Conservation (phyloP, 192 early-diverging fungal species). For the Backusella circina region DNA sequence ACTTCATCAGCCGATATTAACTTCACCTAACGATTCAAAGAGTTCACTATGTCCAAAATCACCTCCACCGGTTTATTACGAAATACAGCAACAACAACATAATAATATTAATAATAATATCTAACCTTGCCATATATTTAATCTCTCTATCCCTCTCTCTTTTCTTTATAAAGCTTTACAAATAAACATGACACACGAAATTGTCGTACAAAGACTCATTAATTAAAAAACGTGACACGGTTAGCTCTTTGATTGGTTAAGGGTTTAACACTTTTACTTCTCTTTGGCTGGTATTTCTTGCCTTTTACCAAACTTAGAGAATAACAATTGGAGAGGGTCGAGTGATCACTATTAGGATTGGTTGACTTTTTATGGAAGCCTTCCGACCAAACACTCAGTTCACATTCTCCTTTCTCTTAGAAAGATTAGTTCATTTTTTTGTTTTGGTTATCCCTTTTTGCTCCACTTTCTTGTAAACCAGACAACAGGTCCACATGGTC, state of each 20-base stretch:
- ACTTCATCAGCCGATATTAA: background rate
- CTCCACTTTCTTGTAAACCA: background rate
- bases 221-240: conserved; percentile 4
- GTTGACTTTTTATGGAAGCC: background rate
- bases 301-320: background rate
- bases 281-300: background rate
- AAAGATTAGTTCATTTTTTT: background rate
- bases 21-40: background rate
- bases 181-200: background rate
- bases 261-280: background rate
- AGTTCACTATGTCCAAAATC: background rate
- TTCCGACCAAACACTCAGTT: background rate
- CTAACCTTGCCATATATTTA: background rate
- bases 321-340: background rate
- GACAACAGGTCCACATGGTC: background rate
- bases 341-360: background rate
- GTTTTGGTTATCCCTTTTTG: no score
- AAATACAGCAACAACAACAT: background rate
- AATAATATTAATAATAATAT: background rate
- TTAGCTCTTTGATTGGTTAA: background rate
- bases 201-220: background rate
- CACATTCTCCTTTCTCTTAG: background rate
- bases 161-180: background rate
- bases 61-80: background rate
- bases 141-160: background rate